Percentiles rank a stretch among this genome's conserved stretches.
These are phyloP conservation scores for Neophaeococcomyces mojaviensis DNA, from an alignment of 2,329 filamentous ascomycete species.

Conservation along the genomic window DNA sequence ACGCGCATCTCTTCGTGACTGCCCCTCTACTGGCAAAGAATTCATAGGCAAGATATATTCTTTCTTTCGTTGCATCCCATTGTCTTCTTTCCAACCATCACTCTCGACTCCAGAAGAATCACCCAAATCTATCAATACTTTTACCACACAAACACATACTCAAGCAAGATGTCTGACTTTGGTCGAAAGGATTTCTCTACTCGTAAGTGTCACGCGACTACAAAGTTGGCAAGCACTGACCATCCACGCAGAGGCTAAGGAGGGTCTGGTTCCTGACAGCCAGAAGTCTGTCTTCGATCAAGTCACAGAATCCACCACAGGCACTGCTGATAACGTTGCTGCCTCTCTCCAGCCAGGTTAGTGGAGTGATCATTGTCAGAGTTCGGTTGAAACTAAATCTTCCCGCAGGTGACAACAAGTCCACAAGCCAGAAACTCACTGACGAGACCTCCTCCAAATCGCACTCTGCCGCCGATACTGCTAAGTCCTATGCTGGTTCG, in stretches of 20 bases:
- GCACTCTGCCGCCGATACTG: slow-evolving; percentile 8
- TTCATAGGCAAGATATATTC: not conserved
- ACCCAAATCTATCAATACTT: not conserved
- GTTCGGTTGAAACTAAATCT: slow-evolving; percentile 32
- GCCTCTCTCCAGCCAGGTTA: slow-evolving; percentile 32
- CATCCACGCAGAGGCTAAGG: slow-evolving; percentile 37
- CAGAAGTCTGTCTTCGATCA: slow-evolving; percentile 56
- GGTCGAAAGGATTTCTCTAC: slow-evolving; percentile 4
- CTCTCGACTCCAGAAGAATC: not conserved
- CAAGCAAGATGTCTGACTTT: slow-evolving; percentile 8
- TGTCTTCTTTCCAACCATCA: not conserved
- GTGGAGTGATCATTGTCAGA: slow-evolving; percentile 9
- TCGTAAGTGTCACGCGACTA: slow-evolving; percentile 1
- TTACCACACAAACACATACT: slow-evolving; percentile 3
- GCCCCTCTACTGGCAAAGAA: not conserved
- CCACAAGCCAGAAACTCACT: slow-evolving; percentile 42
- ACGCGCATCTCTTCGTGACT: not conserved
- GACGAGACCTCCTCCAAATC: slow-evolving; percentile 28
- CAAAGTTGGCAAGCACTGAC: not conserved
- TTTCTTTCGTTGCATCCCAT: not conserved
- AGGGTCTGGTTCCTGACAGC: slow-evolving; percentile 52
- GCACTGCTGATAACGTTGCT: slow-evolving; percentile 47
- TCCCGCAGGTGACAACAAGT: slow-evolving; percentile 48
- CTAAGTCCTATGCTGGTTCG: slow-evolving; percentile 10
- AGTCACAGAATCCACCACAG: slow-evolving; percentile 50